Conservation (phyloP, 2,329 filamentous ascomycete genomes). For the Ophiostoma sp. region DNA sequence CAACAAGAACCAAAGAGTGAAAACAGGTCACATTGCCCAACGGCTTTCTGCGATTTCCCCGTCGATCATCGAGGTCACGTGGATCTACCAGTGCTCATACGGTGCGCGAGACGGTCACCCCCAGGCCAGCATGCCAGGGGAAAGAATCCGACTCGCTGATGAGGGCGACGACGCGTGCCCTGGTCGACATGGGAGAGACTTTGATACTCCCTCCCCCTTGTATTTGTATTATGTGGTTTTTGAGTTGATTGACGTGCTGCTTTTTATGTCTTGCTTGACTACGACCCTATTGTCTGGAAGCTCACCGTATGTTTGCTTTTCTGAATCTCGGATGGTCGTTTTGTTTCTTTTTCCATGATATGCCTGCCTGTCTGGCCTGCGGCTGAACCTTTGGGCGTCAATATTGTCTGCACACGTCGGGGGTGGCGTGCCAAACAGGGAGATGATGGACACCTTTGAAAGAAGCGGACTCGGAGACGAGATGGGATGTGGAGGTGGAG, state of each 20-base stretch:
- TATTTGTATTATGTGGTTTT: no score
- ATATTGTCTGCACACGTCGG: not conserved
- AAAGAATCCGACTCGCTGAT: slow-evolving; percentile 5
- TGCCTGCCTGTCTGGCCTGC: not conserved
- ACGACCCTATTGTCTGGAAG: not conserved
- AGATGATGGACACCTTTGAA: not conserved
- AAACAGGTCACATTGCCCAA: not conserved
- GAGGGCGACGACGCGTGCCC: not conserved
- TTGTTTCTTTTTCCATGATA: slow-evolving; percentile 11
- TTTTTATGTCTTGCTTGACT: not conserved
- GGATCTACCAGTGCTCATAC: not conserved
- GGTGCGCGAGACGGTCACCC: not conserved
- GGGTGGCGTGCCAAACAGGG: slow-evolving; percentile 7
- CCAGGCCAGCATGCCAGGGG: not conserved
- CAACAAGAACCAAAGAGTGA: not conserved
- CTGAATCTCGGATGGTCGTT: not conserved
- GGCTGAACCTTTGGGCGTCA: slow-evolving; percentile 10
- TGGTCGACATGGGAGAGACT: no score
- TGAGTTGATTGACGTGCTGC: not conserved
- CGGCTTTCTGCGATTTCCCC: not conserved
- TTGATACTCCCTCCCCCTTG: not conserved
- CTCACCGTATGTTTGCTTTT: slow-evolving; percentile 8
- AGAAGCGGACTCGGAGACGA: not conserved
- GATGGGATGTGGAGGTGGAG: not conserved
- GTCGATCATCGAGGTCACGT: slow-evolving; percentile 12